Evolutionary conservation across 2,329 filamentous ascomycete species (phyloP).

Genomic region (Pseudogymnoascus sp.): DNA sequence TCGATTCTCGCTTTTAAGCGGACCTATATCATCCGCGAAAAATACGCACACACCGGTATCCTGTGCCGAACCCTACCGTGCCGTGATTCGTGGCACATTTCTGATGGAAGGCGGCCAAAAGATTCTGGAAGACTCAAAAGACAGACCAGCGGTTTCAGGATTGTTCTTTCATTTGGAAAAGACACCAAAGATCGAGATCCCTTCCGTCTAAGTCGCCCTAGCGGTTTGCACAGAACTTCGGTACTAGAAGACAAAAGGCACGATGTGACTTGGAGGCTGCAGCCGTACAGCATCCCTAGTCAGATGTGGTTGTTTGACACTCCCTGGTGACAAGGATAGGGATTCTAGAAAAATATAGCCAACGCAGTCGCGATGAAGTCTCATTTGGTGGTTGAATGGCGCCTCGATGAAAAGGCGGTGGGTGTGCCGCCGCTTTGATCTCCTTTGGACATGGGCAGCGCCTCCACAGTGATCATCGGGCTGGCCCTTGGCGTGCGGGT

Average conservation of each 20-base stretch:
- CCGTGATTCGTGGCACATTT: slow-evolving; percentile 3
- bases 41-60: neutral
- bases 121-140: slow-evolving; percentile 6
- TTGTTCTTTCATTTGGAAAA: neutral
- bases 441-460: neutral
- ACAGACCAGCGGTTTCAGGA: neutral
- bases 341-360: neutral
- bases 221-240: slow-evolving; percentile 4
- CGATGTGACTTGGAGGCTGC: slow-evolving; percentile 5
- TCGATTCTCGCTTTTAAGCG: neutral
- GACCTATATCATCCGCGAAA: slow-evolving; percentile 1
- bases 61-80: slow-evolving; percentile 2
- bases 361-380: neutral
- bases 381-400: neutral
- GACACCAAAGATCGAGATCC: slow-evolving; percentile 1
- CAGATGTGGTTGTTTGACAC: neutral
- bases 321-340: neutral
- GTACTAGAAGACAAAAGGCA: neutral
- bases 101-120: neutral
- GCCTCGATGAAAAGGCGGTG: neutral
- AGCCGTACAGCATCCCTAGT: neutral
- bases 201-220: neutral
- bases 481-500: neutral
- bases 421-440: neutral
- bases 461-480: neutral